A percentile compares a stretch with the other conserved stretches of the same genome.
Conservation (phyloP, 2,329 filamentous ascomycete species). For the Fusarium luffae region DNA sequence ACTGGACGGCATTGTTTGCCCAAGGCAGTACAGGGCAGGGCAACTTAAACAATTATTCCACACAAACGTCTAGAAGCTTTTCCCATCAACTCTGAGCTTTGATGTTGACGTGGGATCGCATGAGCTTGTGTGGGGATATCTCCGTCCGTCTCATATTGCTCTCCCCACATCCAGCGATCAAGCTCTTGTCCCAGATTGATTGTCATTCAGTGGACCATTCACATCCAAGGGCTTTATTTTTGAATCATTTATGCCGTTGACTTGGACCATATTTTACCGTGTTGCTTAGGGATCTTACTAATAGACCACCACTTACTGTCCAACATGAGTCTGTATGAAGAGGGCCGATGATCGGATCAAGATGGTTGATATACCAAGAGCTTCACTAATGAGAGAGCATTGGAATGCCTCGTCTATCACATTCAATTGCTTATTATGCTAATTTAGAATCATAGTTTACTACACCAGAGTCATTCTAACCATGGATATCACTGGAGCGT, state of each 20-base stretch:
- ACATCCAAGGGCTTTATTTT: constrained; percentile 14
- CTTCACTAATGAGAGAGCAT: neutral
- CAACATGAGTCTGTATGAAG: neutral
- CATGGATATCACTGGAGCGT: neutral
- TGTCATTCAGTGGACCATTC: constrained; percentile 11
- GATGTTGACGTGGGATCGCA: constrained; percentile 14
- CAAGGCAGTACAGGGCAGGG: neutral
- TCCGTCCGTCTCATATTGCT: constrained; percentile 28
- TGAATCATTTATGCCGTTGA: constrained; percentile 6
- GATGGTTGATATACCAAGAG: neutral
- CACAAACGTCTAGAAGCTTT: constrained; percentile 26
- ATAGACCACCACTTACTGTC: neutral
- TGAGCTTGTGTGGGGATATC: constrained; percentile 37
- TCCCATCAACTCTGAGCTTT: constrained; percentile 8
- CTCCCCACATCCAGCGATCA: constrained; percentile 29
- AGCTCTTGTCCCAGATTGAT: constrained; percentile 27
- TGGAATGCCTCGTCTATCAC: neutral
- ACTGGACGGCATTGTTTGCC: neutral
- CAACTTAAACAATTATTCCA: constrained; percentile 11
- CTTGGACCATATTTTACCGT: neutral
- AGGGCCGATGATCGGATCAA: neutral
- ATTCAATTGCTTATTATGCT: neutral
- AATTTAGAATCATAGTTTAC: neutral
- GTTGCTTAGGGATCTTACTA: too few relatives aligned
- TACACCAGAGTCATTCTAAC: neutral